Percentiles rank a stretch among this genome's conserved stretches.
Conservation (phyloP, 148 eudicot genomes). For the Heliosperma pusillum region DNA sequence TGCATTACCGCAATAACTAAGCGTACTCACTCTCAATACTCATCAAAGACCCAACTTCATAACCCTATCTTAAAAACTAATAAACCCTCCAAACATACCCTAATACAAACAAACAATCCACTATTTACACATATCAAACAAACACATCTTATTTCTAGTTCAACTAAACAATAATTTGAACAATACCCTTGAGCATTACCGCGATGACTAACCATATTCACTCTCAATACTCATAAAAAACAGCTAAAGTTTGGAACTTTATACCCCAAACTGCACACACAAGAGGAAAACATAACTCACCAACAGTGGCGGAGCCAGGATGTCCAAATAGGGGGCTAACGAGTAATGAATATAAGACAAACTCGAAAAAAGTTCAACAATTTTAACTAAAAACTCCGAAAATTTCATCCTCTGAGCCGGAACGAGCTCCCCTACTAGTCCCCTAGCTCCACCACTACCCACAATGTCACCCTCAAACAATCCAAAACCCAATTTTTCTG, state of each 20-base stretch:
- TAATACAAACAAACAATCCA: not conserved
- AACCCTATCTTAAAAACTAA: conserved; percentile 1
- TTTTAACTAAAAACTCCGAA: too few relatives aligned
- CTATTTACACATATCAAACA: not conserved
- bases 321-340: too few relatives aligned
- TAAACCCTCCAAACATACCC: not conserved
- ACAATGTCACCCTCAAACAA: conserved; percentile 10
- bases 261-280: not conserved
- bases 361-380: too few relatives aligned
- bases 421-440: too few relatives aligned
- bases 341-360: too few relatives aligned
- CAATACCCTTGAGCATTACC: conserved; percentile 1
- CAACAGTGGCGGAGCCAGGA: too few relatives aligned
- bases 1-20: not conserved
- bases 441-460: not conserved
- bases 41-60: not conserved
- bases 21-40: not conserved
- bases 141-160: not conserved
- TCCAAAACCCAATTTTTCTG: not conserved
- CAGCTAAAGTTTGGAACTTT: not conserved
- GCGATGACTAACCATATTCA: not conserved
- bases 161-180: not conserved
- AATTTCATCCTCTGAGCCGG: too few relatives aligned
- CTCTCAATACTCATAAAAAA: not conserved
- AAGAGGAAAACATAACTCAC: not conserved